These are phyloP conservation scores for Arthrobotrys sphaeroides DNA, from an alignment of 2,329 filamentous ascomycete genomes.

Conservation along the genomic window DNA sequence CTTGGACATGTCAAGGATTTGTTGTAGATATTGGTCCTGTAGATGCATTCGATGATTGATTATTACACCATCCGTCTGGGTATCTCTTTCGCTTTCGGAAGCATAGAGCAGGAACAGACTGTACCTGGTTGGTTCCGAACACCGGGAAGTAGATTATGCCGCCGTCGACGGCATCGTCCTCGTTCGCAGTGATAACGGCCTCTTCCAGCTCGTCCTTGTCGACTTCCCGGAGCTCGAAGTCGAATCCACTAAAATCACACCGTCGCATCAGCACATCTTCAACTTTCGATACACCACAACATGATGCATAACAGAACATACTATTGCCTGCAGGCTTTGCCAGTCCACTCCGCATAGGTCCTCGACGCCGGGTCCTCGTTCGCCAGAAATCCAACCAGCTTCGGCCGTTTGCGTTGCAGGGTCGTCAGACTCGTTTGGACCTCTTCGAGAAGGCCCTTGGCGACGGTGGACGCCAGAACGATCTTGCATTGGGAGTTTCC, in stretches of 20 bases:
- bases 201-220: conserved; percentile 91
- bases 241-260: conserved; percentile 75
- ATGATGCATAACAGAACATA: conserved; percentile 68
- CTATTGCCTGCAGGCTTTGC: conserved; percentile 96
- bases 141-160: conserved; percentile 99
- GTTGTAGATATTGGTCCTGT: conserved; percentile 94
- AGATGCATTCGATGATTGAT: background rate
- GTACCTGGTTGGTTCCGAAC: conserved; percentile 70
- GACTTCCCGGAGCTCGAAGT: conserved; percentile 83
- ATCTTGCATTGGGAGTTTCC: conserved; percentile 80
- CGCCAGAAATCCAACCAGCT: conserved; percentile 88
- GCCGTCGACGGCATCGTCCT: conserved; percentile 67
- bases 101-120: background rate
- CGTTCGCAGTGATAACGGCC: conserved; percentile 83
- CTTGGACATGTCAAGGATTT: conserved; percentile 87
- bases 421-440: conserved; percentile 68
- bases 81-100: background rate
- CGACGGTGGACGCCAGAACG: conserved; percentile 85
- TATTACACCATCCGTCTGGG: no score
- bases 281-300: conserved; percentile 31
- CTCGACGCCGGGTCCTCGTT: conserved; percentile 89
- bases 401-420: conserved; percentile 68
- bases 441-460: conserved; percentile 78
- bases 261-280: background rate
- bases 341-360: conserved; percentile 96